Evolutionary conservation across 179 eudicot genomes (phyloP), one percentile per base, ranked within the genome.

Genomic region (Camellia oleifera): DNA sequence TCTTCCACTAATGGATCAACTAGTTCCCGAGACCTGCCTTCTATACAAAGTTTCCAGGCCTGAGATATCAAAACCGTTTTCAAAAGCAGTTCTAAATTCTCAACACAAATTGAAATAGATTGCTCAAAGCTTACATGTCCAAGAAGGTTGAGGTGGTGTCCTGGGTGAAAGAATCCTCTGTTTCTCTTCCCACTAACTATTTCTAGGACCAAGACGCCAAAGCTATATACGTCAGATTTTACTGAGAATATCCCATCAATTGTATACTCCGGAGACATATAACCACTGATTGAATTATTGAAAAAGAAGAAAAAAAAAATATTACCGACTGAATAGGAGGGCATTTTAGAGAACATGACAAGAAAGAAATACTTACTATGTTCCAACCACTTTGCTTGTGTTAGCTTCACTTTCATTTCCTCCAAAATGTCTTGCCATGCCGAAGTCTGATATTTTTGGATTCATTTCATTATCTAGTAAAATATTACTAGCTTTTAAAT

Each of bases 391-490:
- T 73, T 79, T 77, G 4, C 15, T 42, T 69, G 88, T 86, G 50
- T 81, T 83, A 8, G 6, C 81, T 76, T 15, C 76, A 0, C 79
- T 79, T 56, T 86, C 74, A 54, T 81, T 79, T 20, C 73, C 82
- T 71, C 77, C 76, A 66, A 83, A 83, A 23, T 66, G 79, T 79
- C 84, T 86, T 0, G 88, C 88, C 53, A 78, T 45, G 57, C 88
- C 88, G 46, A 86, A 86, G 63, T 86, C 88, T 26, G 86, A 79
- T 18, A 86, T 83, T 73, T 86, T 86, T 2, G 88, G 83, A 48
- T 79, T 81, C 83, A 86, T 78, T 0, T 86, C 77, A 3, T 5
- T 17, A 63, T 86, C 88, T 18, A 86, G 79, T 17, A 86, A 53
- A 62, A 86, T 77, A 20, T 86, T 86, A 57, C 86, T 77, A 0